A percentile compares a stretch with the other conserved stretches of the same genome.
phyloP scores from a whole-genome alignment of 768 basidiomycete genomes.

The Rhodotorula toruloides region DNA sequence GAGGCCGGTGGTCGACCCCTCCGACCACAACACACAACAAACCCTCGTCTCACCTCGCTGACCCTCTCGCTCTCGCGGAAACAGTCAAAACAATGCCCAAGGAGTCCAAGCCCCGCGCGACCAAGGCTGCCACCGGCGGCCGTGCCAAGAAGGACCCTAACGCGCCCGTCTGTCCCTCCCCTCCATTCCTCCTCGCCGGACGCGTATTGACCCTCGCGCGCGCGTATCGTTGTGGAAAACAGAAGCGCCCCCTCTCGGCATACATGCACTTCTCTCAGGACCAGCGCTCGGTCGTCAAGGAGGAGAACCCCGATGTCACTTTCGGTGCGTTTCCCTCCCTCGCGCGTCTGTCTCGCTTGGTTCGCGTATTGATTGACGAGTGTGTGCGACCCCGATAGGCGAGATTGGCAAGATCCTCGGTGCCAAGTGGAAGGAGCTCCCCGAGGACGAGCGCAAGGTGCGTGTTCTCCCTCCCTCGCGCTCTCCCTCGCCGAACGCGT shows the following conservation, averaged over 20 bases:
- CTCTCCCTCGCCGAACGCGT: background rate
- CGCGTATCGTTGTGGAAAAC: background rate
- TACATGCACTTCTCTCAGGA: constrained; percentile 99
- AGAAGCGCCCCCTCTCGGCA: constrained; percentile 83
- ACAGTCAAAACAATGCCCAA: constrained; percentile 40
- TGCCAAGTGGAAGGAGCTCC: constrained; percentile 93
- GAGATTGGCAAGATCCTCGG: constrained; percentile 93
- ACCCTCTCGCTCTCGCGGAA: too few relatives aligned
- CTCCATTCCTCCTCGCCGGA: background rate
- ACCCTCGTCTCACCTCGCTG: background rate
- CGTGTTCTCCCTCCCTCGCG: constrained; percentile 26
- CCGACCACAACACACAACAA: too few relatives aligned
- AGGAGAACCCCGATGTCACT: constrained; percentile 87
- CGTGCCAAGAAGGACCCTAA: constrained; percentile 35
- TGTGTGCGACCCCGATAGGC: constrained; percentile 51
- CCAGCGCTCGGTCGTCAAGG: constrained; percentile 90
- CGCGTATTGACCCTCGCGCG: background rate
- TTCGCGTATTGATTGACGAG: background rate
- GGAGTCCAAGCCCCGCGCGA: constrained; percentile 33
- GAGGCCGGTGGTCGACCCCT: too few relatives aligned
- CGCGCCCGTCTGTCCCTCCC: constrained; percentile 20
- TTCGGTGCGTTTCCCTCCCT: constrained; percentile 59
- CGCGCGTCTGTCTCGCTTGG: background rate
- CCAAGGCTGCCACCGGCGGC: constrained; percentile 13
- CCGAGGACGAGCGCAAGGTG: constrained; percentile 86